phyloP scores from a whole-genome alignment of 2,329 filamentous ascomycete species.

The Botrytis fabae region DNA sequence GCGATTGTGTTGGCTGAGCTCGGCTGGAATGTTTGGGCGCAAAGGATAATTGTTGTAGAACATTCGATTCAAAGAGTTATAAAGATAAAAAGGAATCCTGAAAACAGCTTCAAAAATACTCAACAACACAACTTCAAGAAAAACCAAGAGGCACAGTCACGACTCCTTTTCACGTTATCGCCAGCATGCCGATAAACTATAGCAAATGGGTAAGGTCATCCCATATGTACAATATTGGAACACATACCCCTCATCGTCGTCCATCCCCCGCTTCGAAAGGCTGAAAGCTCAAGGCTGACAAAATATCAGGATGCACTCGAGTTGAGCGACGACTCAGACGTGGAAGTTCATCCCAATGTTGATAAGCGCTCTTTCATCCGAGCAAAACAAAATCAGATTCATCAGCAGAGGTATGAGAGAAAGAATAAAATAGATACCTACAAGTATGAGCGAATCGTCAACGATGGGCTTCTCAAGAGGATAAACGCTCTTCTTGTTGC shows the following conservation, averaged over 20 bases:
- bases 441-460: conserved; percentile 90
- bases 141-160: neutral
- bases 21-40: conserved; percentile 6
- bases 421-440: conserved; percentile 86
- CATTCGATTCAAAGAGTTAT: conserved; percentile 29
- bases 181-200: conserved; percentile 61
- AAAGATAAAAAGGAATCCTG: neutral
- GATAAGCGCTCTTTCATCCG: conserved; percentile 98
- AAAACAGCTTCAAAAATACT: neutral
- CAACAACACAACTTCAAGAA: too few relatives aligned
- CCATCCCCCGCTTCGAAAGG: conserved; percentile 30
- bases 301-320: conserved; percentile 74
- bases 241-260: conserved; percentile 9
- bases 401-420: conserved; percentile 82
- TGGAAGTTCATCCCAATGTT: conserved; percentile 98
- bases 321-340: conserved; percentile 95
- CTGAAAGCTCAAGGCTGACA: conserved; percentile 40
- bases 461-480: conserved; percentile 83
- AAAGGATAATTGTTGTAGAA: conserved; percentile 30
- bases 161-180: neutral
- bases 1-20: neutral
- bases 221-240: neutral
- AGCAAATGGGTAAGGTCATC: conserved; percentile 53
- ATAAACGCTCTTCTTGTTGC: conserved; percentile 77
- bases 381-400: conserved; percentile 96